Evolutionary conservation across 305 asterid species (phyloP).

Genomic region (Fraxinus latifolia): DNA sequence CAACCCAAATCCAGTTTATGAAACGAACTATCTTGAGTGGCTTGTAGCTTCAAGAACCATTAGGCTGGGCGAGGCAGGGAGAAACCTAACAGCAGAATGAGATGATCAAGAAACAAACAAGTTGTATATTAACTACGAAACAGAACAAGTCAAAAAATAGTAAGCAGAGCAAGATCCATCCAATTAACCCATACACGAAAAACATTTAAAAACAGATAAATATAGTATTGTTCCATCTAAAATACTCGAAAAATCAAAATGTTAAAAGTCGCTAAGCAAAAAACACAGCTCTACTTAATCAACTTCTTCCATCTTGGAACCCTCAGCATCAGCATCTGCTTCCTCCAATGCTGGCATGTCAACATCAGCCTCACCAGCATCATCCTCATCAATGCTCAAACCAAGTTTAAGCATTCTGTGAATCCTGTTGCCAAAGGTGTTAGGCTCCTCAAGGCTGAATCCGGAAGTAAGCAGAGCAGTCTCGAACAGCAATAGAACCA

Average conservation of each 20-base stretch:
- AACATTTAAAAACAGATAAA: not conserved
- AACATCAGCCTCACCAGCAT: conserved; percentile 56
- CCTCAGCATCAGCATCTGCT: conserved; percentile 64
- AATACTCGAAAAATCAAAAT: not conserved
- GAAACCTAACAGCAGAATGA: not conserved
- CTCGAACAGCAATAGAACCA: conserved; percentile 62
- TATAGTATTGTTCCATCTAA: not conserved
- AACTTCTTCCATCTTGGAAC: conserved; percentile 81
- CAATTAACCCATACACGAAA: not conserved
- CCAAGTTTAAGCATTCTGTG: conserved; percentile 74
- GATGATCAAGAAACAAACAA: not conserved
- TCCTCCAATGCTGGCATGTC: conserved; percentile 88
- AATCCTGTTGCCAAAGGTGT: conserved; percentile 67
- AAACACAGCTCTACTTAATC: conserved; percentile 33
- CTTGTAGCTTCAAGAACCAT: not conserved
- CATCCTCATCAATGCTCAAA: conserved; percentile 72
- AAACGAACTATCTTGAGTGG: not conserved
- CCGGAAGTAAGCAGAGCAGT: conserved; percentile 67
- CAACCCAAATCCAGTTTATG: not conserved
- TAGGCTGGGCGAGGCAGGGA: not conserved
- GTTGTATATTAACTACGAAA: not conserved
- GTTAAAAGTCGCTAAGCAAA: not conserved
- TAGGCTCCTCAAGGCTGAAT: conserved; percentile 70
- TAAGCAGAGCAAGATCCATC: not conserved
- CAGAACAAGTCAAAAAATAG: not conserved